phyloP scores from a whole-genome alignment of 2,329 filamentous ascomycete species.

The Fusarium decemcellulare region DNA sequence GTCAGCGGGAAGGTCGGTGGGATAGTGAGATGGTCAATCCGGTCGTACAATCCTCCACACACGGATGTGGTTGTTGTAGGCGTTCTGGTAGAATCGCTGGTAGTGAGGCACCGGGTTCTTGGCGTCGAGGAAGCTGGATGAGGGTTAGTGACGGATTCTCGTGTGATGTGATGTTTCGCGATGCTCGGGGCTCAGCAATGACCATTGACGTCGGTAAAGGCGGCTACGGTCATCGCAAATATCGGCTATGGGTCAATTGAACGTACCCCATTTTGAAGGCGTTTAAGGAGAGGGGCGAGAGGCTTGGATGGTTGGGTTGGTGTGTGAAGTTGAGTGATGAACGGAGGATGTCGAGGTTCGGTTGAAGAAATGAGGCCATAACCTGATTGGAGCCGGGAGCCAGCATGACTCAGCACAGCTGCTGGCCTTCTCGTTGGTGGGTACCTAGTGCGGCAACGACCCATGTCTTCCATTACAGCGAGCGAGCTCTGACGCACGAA shows the following conservation, averaged over 20 bases:
- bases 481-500: constrained; percentile 22
- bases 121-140: constrained; percentile 73
- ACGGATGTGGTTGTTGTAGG: constrained; percentile 77
- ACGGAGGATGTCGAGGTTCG: constrained; percentile 48
- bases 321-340: constrained; percentile 46
- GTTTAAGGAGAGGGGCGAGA: constrained; percentile 42
- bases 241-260: constrained; percentile 38
- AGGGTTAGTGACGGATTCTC: constrained; percentile 48
- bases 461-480: constrained; percentile 14
- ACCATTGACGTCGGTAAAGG: constrained; percentile 45
- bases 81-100: constrained; percentile 82
- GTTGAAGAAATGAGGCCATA: constrained; percentile 58
- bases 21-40: constrained; percentile 26
- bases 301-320: constrained; percentile 40
- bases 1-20: constrained; percentile 37
- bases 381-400: constrained; percentile 49
- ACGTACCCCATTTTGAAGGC: constrained; percentile 60
- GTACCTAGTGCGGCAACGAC: constrained; percentile 33
- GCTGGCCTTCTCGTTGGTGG: constrained; percentile 39
- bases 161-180: constrained; percentile 44
- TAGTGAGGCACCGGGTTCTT: constrained; percentile 82
- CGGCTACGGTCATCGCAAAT: constrained; percentile 20
- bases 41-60: constrained; percentile 82
- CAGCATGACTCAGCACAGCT: constrained; percentile 54
- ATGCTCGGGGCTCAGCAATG: constrained; percentile 22